A percentile compares a stretch with the other conserved stretches of the same genome.
These are phyloP conservation scores for Madurella mycetomatis DNA, from an alignment of 2,329 filamentous ascomycete species.

Conservation along the genomic window DNA sequence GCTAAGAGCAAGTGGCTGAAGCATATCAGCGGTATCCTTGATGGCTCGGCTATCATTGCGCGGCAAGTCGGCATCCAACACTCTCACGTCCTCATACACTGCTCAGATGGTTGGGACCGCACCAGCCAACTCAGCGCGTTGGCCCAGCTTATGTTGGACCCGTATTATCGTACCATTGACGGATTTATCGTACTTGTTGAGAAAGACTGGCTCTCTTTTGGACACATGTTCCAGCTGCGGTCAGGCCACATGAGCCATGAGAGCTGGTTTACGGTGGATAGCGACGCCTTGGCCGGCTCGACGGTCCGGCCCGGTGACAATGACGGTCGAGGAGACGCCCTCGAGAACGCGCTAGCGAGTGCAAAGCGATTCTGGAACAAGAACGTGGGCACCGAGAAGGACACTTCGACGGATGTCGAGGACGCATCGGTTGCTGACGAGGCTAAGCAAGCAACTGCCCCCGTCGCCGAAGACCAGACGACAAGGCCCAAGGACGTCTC, in stretches of 20 bases:
- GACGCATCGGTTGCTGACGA: constrained; percentile 47
- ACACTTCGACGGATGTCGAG: constrained; percentile 55
- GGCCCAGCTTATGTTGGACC: constrained; percentile 89
- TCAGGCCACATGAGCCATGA: constrained; percentile 83
- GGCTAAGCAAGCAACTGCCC: constrained; percentile 22
- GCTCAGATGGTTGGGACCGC: constrained; percentile 97
- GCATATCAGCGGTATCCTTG: constrained; percentile 78
- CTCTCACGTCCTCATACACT: constrained; percentile 94
- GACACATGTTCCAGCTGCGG: constrained; percentile 95
- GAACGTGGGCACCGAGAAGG: constrained; percentile 57
- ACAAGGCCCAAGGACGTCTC: constrained; percentile 88
- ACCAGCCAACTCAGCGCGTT: constrained; percentile 91
- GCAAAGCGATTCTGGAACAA: constrained; percentile 90
- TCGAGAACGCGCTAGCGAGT: constrained; percentile 79
- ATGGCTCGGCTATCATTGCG: constrained; percentile 79
- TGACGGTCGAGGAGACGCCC: constrained; percentile 63
- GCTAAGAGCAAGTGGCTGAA: constrained; percentile 85
- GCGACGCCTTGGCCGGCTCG: constrained; percentile 66
- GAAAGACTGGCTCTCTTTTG: constrained; percentile 97
- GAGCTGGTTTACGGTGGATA: constrained; percentile 89
- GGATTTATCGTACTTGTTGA: constrained; percentile 93
- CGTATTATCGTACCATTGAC: constrained; percentile 89
- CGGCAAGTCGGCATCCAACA: constrained; percentile 86
- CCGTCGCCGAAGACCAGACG: constrained; percentile 52
- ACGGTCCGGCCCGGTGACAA: constrained; percentile 59